phyloP scores from a whole-genome alignment of 352 stramenopile species.

The Phytophthora sp. region DNA sequence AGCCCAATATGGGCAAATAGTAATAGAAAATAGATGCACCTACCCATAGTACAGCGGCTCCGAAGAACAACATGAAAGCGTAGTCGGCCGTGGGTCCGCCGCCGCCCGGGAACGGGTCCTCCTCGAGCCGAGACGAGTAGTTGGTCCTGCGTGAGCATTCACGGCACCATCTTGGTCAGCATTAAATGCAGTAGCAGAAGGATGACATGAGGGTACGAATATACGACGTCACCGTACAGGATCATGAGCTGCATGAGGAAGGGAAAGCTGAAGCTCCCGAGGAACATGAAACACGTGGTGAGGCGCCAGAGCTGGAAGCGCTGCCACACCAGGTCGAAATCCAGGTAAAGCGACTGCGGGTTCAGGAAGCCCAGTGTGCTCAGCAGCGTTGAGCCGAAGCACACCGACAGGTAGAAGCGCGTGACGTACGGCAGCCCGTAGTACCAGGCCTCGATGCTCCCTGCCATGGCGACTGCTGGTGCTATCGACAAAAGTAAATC shows the following conservation, averaged over 20 bases:
- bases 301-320: constrained; percentile 91
- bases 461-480: constrained; percentile 48
- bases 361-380: constrained; percentile 84
- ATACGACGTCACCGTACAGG: constrained; percentile 59
- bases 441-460: constrained; percentile 86
- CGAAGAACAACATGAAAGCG: constrained; percentile 91
- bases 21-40: no score
- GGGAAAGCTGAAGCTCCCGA: constrained; percentile 87
- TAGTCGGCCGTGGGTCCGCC: constrained; percentile 87
- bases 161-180: constrained; percentile 11
- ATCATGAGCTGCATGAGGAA: constrained; percentile 94
- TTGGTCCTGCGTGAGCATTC: constrained; percentile 53
- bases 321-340: constrained; percentile 87
- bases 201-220: no score
- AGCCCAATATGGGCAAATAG: no score
- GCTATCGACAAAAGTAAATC: constrained; percentile 2
- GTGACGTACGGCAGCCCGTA: constrained; percentile 86
- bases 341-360: constrained; percentile 83
- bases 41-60: constrained; percentile 78
- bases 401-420: constrained; percentile 85
- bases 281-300: constrained; percentile 89
- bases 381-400: constrained; percentile 82
- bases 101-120: constrained; percentile 84
- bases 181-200: neutral
- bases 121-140: constrained; percentile 85